A percentile compares a stretch with the other conserved stretches of the same genome.
phyloP scores from a whole-genome alignment of 176 grass and related monocot genomes.

The Raddia distichophylla region DNA sequence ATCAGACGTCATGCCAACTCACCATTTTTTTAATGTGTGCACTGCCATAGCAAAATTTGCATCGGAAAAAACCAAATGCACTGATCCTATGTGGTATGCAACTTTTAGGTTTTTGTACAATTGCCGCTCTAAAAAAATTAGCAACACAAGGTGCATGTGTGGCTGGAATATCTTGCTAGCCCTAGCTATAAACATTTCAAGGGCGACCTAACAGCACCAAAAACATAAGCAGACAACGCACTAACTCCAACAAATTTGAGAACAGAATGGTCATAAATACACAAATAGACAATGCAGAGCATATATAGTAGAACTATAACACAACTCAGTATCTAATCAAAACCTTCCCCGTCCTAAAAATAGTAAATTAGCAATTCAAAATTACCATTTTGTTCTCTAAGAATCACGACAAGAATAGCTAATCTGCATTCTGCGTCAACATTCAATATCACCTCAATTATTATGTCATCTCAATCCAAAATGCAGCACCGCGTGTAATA shows the following conservation, averaged over 20 bases:
- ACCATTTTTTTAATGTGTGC: background rate
- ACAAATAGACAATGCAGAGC: background rate
- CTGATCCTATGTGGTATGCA: slow-evolving; percentile 23
- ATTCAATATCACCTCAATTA: slow-evolving; percentile 29
- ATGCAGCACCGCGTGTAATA: slow-evolving; percentile 4
- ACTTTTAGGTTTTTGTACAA: background rate
- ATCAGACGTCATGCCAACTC: background rate
- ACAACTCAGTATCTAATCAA: background rate
- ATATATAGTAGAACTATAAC: background rate
- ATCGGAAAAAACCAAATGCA: slow-evolving; percentile 16
- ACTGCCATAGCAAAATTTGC: background rate
- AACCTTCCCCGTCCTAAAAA: background rate
- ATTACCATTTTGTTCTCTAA: background rate
- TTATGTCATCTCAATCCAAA: slow-evolving; percentile 32
- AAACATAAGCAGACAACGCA: slow-evolving; percentile 19
- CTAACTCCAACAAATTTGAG: background rate
- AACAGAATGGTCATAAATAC: background rate
- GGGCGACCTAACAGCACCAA: background rate
- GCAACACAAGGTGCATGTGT: background rate
- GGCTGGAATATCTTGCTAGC: background rate
- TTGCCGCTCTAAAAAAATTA: background rate
- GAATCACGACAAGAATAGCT: background rate
- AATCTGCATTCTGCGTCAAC: background rate
- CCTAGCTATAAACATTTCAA: slow-evolving; percentile 20
- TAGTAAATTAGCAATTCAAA: background rate